Conservation (phyloP, 2,329 filamentous ascomycete species). For the Exophiala sp. region DNA sequence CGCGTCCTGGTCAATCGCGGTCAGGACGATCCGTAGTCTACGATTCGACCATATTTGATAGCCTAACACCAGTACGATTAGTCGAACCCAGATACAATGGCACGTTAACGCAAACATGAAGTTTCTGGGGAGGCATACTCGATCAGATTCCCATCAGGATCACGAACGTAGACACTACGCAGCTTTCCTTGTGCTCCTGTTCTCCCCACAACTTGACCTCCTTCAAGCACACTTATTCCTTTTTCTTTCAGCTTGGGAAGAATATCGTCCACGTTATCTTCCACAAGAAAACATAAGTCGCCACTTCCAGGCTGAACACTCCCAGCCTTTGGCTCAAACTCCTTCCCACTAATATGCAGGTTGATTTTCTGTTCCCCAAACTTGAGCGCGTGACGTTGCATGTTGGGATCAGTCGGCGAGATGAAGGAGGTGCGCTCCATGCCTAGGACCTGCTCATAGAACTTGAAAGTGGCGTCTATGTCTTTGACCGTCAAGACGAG, state of each 20-base stretch:
- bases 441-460: conserved; percentile 56
- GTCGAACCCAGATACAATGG: background rate
- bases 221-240: conserved; percentile 50
- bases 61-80: conserved; percentile 1
- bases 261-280: conserved; percentile 49
- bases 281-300: conserved; percentile 59
- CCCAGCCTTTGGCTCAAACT: conserved; percentile 59
- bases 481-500: conserved; percentile 57
- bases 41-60: conserved; percentile 13
- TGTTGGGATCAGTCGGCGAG: conserved; percentile 37
- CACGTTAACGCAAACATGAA: background rate
- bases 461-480: conserved; percentile 49
- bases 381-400: conserved; percentile 49
- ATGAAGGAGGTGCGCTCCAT: conserved; percentile 56
- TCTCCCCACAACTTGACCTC: conserved; percentile 50
- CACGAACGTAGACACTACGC: conserved; percentile 57
- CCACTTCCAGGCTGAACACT: conserved; percentile 55
- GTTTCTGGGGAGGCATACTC: conserved; percentile 47
- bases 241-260: conserved; percentile 40
- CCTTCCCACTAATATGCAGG: conserved; percentile 55
- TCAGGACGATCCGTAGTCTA: background rate
- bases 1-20: background rate
- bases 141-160: conserved; percentile 61
- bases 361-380: conserved; percentile 63
- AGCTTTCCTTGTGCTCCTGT: conserved; percentile 56